Percentiles rank a stretch among this genome's conserved stretches.
Evolutionary conservation across 2,329 filamentous ascomycete genomes (phyloP).

Genomic region (Arachnomyces sp.): DNA sequence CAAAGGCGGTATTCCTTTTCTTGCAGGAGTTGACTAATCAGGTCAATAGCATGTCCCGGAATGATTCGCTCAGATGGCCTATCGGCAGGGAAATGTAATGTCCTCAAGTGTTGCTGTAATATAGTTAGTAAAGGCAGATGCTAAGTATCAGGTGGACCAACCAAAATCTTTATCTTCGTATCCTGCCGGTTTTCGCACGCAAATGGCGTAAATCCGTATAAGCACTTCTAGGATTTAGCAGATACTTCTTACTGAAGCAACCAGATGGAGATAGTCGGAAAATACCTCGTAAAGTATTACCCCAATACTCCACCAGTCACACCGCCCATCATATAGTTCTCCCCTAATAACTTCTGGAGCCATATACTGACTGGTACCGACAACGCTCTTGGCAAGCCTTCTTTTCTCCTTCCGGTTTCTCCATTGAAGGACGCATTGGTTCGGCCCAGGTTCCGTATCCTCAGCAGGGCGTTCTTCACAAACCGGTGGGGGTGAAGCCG

Average conservation of each 20-base stretch:
- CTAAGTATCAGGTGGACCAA: conserved; percentile 33
- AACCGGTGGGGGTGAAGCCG: conserved; percentile 1
- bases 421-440: conserved; percentile 58
- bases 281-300: conserved; percentile 78
- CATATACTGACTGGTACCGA: conserved; percentile 98
- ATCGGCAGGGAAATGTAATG: conserved; percentile 61
- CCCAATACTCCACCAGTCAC: conserved; percentile 95
- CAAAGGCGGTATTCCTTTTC: conserved; percentile 71
- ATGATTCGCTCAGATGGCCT: conserved; percentile 49
- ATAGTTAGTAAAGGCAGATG: conserved; percentile 12
- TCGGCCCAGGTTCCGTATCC: conserved; percentile 17
- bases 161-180: conserved; percentile 80
- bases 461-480: conserved; percentile 34
- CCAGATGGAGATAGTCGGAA: background rate
- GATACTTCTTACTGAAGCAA: background rate
- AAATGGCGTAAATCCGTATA: conserved; percentile 89
- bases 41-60: conserved; percentile 64
- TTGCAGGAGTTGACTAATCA: conserved; percentile 65
- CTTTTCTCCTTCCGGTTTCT: conserved; percentile 62
- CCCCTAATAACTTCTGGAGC: conserved; percentile 85
- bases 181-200: conserved; percentile 70
- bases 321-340: conserved; percentile 78
- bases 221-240: conserved; percentile 46
- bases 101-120: conserved; percentile 59
- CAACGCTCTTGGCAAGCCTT: conserved; percentile 71